A percentile compares a stretch with the other conserved stretches of the same genome.
Conservation (phyloP, 805 yeast genomes). For the Metschnikowia henanensis region DNA sequence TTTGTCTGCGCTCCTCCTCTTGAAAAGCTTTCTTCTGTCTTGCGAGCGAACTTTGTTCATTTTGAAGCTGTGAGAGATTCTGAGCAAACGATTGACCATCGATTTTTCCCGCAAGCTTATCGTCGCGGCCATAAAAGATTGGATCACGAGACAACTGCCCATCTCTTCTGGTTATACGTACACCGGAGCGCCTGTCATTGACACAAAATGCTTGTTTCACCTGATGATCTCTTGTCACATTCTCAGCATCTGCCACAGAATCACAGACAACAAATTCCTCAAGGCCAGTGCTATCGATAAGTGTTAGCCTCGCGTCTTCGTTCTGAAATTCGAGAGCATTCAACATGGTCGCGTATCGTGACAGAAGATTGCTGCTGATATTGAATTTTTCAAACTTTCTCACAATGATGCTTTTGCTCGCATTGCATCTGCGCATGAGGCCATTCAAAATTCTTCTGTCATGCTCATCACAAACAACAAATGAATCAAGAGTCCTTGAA, state of each 20-base stretch:
- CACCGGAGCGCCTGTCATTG: conserved; percentile 46
- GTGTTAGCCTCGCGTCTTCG: conserved; percentile 53
- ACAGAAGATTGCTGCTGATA: conserved; percentile 29
- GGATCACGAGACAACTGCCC: conserved; percentile 57
- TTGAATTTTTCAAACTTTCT: conserved; percentile 60
- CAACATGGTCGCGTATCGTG: conserved; percentile 40
- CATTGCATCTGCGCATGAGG: conserved; percentile 33
- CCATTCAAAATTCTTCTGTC: conserved; percentile 48
- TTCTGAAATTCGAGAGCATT: conserved; percentile 61
- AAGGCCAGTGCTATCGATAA: conserved; percentile 62
- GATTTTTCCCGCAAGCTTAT: conserved; percentile 28
- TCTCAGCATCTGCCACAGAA: conserved; percentile 52
- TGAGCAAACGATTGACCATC: conserved; percentile 17
- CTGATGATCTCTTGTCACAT: conserved; percentile 30
- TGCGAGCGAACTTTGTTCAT: conserved; percentile 16
- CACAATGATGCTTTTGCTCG: conserved; percentile 44
- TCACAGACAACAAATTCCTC: conserved; percentile 59
- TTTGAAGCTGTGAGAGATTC: conserved; percentile 17
- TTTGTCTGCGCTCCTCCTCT: conserved; percentile 15
- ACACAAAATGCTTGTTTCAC: conserved; percentile 37
- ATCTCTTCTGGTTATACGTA: conserved; percentile 36
- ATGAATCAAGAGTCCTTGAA: conserved; percentile 52
- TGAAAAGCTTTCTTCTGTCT: conserved; percentile 17
- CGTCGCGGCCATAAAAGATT: conserved; percentile 38
- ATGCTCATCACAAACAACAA: conserved; percentile 61